Percentiles rank a stretch among this genome's conserved stretches.
These are phyloP conservation scores for Trypanosoma avium DNA, from an alignment of 208 protist genomes.

Conservation along the genomic window DNA sequence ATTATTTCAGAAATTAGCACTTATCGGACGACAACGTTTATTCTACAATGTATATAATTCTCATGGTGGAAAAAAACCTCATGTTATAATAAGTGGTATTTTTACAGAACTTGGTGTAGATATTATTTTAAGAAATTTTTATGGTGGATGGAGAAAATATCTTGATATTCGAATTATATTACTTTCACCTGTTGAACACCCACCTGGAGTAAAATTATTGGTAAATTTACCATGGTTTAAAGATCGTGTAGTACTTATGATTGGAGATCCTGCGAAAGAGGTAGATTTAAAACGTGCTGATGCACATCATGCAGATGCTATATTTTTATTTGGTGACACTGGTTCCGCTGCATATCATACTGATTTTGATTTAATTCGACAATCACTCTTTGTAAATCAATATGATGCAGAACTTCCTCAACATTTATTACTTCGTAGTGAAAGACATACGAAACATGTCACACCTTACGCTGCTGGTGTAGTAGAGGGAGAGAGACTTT, in stretches of 20 bases:
- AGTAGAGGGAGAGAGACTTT: slow-evolving; percentile 66
- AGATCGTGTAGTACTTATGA: slow-evolving; percentile 68
- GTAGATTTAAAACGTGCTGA: slow-evolving; percentile 58
- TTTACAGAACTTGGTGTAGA: slow-evolving; percentile 69
- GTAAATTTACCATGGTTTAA: slow-evolving; percentile 76
- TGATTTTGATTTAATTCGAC: slow-evolving; percentile 67
- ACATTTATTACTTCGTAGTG: slow-evolving; percentile 71
- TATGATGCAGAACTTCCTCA: slow-evolving; percentile 74
- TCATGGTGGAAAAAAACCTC: slow-evolving; percentile 31
- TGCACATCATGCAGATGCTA: slow-evolving; percentile 65
- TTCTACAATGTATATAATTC: slow-evolving; percentile 60
- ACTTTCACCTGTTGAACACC: slow-evolving; percentile 57
- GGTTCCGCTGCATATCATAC: slow-evolving; percentile 72
- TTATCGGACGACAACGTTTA: slow-evolving; percentile 36
- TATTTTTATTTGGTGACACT: slow-evolving; percentile 81
- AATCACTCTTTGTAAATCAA: slow-evolving; percentile 62
- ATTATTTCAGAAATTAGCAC: slow-evolving; percentile 52
- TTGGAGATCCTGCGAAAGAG: slow-evolving; percentile 54
- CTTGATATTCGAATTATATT: slow-evolving; percentile 69
- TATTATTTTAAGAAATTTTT: slow-evolving; percentile 73
- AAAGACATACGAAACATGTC: slow-evolving; percentile 56
- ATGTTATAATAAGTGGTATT: slow-evolving; percentile 77
- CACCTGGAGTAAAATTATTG: slow-evolving; percentile 50
- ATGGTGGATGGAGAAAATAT: slow-evolving; percentile 79
- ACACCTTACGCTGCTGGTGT: slow-evolving; percentile 61